phyloP scores from a whole-genome alignment of 2,329 filamentous ascomycete species.

The Biscogniauxia sp. region DNA sequence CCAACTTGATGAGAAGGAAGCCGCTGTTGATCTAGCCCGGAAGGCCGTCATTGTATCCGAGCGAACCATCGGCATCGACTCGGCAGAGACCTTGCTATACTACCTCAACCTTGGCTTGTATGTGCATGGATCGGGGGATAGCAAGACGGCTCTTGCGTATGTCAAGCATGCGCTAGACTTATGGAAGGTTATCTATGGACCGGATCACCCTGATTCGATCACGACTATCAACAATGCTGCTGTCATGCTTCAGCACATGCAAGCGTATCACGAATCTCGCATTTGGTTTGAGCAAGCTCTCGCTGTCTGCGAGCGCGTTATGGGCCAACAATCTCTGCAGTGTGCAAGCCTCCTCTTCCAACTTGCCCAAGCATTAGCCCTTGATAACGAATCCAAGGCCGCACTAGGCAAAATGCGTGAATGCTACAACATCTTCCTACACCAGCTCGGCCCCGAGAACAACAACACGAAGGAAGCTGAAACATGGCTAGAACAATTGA shows the following conservation, averaged over 20 bases:
- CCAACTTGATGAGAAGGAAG: slow-evolving; percentile 95
- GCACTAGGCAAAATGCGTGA: slow-evolving; percentile 94
- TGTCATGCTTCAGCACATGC: slow-evolving; percentile 95
- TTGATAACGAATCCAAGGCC: slow-evolving; percentile 92
- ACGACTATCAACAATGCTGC: slow-evolving; percentile 98
- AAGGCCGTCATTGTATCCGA: slow-evolving; percentile 97
- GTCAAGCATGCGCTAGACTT: slow-evolving; percentile 90
- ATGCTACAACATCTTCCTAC: slow-evolving; percentile 92
- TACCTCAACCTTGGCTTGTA: slow-evolving; percentile 96
- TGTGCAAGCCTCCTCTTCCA: slow-evolving; percentile 96
- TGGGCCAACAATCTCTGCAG: slow-evolving; percentile 86
- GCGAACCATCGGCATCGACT: slow-evolving; percentile 89
- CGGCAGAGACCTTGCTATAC: slow-evolving; percentile 87
- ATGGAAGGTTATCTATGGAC: slow-evolving; percentile 96
- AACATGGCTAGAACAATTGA: slow-evolving; percentile 93
- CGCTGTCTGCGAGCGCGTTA: slow-evolving; percentile 82
- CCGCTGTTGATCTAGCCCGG: slow-evolving; percentile 89
- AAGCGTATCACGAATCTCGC: slow-evolving; percentile 91
- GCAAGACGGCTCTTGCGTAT: slow-evolving; percentile 80
- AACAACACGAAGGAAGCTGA: slow-evolving; percentile 98
- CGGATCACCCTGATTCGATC: slow-evolving; percentile 93
- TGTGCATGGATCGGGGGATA: slow-evolving; percentile 88
- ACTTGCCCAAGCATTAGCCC: slow-evolving; percentile 87
- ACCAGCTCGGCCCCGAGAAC: slow-evolving; percentile 81
- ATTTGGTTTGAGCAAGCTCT: slow-evolving; percentile 96